phyloP scores from a whole-genome alignment of 345 rosid species.

The Eucalyptus marginata region DNA sequence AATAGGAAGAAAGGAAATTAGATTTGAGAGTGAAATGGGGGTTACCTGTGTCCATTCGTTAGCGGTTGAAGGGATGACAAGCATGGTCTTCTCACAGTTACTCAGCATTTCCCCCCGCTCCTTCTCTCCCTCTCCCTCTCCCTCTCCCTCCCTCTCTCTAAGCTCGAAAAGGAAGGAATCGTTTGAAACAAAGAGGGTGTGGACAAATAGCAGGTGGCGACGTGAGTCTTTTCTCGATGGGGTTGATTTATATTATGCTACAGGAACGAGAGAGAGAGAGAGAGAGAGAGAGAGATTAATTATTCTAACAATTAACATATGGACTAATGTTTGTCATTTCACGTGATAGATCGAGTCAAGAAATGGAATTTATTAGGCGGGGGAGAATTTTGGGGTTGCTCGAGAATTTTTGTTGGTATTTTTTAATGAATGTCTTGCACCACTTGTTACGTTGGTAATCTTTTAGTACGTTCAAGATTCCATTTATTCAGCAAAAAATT shows the following conservation, averaged over 20 bases:
- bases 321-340: constrained; percentile 7
- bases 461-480: background rate
- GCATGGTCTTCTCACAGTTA: constrained; percentile 38
- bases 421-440: background rate
- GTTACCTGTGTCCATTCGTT: constrained; percentile 58
- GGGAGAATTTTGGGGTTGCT: background rate
- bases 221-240: constrained; percentile 25
- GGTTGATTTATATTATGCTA: constrained; percentile 1
- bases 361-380: background rate
- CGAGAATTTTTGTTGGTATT: background rate
- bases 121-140: background rate
- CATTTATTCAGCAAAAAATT: background rate
- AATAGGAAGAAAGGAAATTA: background rate
- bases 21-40: constrained; percentile 4
- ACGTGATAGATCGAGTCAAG: constrained; percentile 21
- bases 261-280: background rate
- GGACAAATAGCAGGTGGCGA: constrained; percentile 69
- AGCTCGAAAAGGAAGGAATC: constrained; percentile 14
- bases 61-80: constrained; percentile 45
- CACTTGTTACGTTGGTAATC: background rate
- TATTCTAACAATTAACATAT: background rate
- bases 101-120: constrained; percentile 34
- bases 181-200: constrained; percentile 49
- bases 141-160: background rate
- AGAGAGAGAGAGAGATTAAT: background rate